phyloP scores from a whole-genome alignment of 768 basidiomycete species.

The Hygrophorus russula region DNA sequence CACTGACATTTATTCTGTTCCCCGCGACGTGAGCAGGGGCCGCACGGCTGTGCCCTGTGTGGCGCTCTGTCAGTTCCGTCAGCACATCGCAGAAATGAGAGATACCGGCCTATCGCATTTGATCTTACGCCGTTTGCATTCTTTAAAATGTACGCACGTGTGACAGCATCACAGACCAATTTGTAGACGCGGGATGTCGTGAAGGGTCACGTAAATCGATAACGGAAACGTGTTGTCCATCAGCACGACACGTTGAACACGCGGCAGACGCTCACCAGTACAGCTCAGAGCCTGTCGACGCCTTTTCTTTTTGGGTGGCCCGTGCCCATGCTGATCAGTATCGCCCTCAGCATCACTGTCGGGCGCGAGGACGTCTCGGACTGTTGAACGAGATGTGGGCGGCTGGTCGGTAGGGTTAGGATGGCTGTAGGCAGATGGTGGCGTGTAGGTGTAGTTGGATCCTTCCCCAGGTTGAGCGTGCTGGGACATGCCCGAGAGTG shows the following conservation, averaged over 20 bases:
- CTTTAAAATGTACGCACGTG: constrained; percentile 28
- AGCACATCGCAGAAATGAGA: constrained; percentile 9
- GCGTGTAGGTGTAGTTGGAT: constrained; percentile 11
- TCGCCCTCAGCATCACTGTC: constrained; percentile 52
- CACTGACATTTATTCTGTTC: constrained; percentile 77
- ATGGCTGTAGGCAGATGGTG: constrained; percentile 16
- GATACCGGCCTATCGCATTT: constrained; percentile 68
- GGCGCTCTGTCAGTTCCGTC: constrained; percentile 14
- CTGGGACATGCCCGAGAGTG: constrained; percentile 33
- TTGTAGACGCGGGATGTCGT: constrained; percentile 8
- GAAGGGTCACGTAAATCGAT: constrained; percentile 13
- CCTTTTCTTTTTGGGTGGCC: constrained; percentile 74
- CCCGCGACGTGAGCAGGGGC: constrained; percentile 68
- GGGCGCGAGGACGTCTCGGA: constrained; percentile 14
- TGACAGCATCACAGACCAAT: constrained; percentile 15
- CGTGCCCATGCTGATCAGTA: constrained; percentile 37
- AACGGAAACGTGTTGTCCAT: constrained; percentile 9
- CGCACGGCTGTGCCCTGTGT: constrained; percentile 65
- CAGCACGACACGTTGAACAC: constrained; percentile 13
- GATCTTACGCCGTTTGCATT: constrained; percentile 82
- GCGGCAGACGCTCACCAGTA: constrained; percentile 47
- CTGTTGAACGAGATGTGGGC: constrained; percentile 6
- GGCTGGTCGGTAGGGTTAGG: constrained; percentile 4
- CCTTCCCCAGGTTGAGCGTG: constrained; percentile 12
- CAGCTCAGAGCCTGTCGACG: constrained; percentile 76